Evolutionary conservation across 2,329 filamentous ascomycete genomes (phyloP).

Genomic region (Cryphonectria japonica): DNA sequence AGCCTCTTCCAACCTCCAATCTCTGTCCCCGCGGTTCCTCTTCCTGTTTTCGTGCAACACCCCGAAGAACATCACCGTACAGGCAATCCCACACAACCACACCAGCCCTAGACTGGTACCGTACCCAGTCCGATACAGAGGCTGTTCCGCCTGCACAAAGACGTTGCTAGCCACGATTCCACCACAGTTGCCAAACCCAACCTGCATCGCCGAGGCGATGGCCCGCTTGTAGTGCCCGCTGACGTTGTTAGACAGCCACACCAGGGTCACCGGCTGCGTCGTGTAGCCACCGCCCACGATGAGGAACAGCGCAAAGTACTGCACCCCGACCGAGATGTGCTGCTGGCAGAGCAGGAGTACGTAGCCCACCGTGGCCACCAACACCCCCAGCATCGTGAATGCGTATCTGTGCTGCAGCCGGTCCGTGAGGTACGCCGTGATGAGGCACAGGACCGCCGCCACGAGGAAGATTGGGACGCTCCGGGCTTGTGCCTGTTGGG

Average conservation of each 20-base stretch:
- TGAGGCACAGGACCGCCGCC: constrained; percentile 38
- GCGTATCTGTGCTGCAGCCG: constrained; percentile 53
- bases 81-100: constrained; percentile 47
- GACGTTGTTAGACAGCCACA: constrained; percentile 62
- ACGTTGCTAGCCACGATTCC: constrained; percentile 57
- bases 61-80: constrained; percentile 36
- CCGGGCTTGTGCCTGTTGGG: constrained; percentile 41
- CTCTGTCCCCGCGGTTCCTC: constrained; percentile 39
- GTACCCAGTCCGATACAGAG: constrained; percentile 55
- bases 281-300: constrained; percentile 58
- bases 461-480: constrained; percentile 44
- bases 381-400: constrained; percentile 56
- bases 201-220: constrained; percentile 56
- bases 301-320: constrained; percentile 60
- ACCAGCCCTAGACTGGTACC: constrained; percentile 50
- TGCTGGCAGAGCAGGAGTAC: constrained; percentile 56
- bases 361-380: constrained; percentile 57
- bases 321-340: constrained; percentile 49
- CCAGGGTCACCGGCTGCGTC: constrained; percentile 57
- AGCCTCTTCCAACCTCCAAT: constrained; percentile 36
- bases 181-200: constrained; percentile 53
- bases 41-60: constrained; percentile 43
- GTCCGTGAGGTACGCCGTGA: constrained; percentile 52
- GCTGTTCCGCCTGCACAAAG: constrained; percentile 51
- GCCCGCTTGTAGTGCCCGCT: constrained; percentile 61